Evolutionary conservation across 345 rosid genomes (phyloP).

Genomic region (Acer saccharum): DNA sequence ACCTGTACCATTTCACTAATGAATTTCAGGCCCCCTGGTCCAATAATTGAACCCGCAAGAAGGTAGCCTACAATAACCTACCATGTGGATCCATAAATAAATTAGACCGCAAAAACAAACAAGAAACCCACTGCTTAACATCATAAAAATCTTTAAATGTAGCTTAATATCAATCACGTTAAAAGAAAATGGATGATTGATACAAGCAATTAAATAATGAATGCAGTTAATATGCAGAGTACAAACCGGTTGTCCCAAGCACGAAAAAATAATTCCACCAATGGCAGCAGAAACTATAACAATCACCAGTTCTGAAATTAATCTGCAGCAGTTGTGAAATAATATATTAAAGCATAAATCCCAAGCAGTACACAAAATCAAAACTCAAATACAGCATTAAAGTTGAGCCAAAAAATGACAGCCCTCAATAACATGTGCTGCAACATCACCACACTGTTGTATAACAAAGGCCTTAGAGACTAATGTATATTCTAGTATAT

Average conservation of each 20-base stretch:
- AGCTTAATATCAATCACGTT: slow-evolving; percentile 11
- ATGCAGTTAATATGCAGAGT: slow-evolving; percentile 19
- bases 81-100: not conserved
- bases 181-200: slow-evolving; percentile 3
- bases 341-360: slow-evolving; percentile 24
- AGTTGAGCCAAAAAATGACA: not conserved
- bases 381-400: slow-evolving; percentile 10
- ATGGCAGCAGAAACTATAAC: slow-evolving; percentile 97
- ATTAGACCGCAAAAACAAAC: not conserved
- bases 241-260: slow-evolving; percentile 97
- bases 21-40: slow-evolving; percentile 98
- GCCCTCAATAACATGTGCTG: not conserved
- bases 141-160: slow-evolving; percentile 14
- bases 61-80: slow-evolving; percentile 98
- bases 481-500: not conserved
- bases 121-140: slow-evolving; percentile 2
- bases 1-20: slow-evolving; percentile 99
- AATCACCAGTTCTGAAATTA: slow-evolving; percentile 95
- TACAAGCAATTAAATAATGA: slow-evolving; percentile 20
- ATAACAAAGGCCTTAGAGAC: not conserved
- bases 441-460: not conserved
- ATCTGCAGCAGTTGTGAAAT: slow-evolving; percentile 47
- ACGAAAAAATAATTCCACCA: slow-evolving; percentile 93
- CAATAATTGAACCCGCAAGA: slow-evolving; percentile 93
- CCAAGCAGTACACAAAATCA: slow-evolving; percentile 19